Base-by-base conservation (phyloP, 805 yeast genomes). In the Candida fluviatilis region DNA sequence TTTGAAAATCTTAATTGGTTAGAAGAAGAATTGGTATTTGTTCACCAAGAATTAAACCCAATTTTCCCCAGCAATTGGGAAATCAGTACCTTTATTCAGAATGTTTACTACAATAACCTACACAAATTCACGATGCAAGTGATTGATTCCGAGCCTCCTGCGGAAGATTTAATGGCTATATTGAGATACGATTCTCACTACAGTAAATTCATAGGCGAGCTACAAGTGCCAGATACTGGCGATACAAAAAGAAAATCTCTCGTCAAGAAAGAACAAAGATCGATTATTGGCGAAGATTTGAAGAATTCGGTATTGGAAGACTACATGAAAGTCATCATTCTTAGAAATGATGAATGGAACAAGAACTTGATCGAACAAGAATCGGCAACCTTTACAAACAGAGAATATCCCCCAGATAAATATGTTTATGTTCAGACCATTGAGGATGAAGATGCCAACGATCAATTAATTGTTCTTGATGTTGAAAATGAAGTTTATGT, bases 281-380 rank as follows among this genome's bases (percentile, higher is more conserved):
- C 93, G 44, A 62, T 82, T 50, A 66, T 84, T 57, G 80, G 89
- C 4, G 89, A 81, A 28, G 82, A 80, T 21, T 78, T 82, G 46
- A 88, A 85, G 58, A 81, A 81, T 38, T 70, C 71, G 25, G 73
- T 93, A 8, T 71, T 90, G 50, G 82, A 78, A 38, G 97, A 91
- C 53, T 90, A 88, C 56, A 64, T 87, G 58, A 70, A 74, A 42
- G 74, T 89, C 46, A 78, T 88, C 38, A 75, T 82, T 2, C 62
- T 62, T 16, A 88, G 88, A 58, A 82, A 91, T 71, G 75, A 73
- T 12, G 95, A 88, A 62, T 93, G 98, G 98, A 78, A 87, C 58
- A 57, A 58, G 3, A 85, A 80, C 44, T 71, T 88, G 39, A 75
- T 79, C 30, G 58, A 66, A n/a, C 78, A 81, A 18, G 96, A 88